These are phyloP conservation scores for Dictyostelium firmibasis DNA, from an alignment of 78 protist species.

Conservation along the genomic window DNA sequence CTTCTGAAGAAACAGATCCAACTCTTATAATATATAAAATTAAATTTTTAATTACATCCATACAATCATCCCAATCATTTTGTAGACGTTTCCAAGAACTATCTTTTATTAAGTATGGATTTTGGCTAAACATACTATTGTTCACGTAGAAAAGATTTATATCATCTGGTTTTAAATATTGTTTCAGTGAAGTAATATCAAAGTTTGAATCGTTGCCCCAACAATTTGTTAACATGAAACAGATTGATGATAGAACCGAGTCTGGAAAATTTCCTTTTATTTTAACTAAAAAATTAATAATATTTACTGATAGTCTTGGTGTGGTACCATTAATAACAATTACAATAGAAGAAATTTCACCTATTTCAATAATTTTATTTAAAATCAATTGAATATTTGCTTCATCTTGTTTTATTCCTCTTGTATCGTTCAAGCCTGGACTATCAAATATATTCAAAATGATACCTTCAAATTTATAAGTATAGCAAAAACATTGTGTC, in stretches of 20 bases:
- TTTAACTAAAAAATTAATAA: background rate
- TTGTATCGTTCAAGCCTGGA: slow-evolving; percentile 24
- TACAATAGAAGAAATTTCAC: background rate
- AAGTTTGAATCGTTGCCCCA: background rate
- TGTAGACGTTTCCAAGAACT: background rate
- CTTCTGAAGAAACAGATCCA: background rate
- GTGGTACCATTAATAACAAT: background rate
- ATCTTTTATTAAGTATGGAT: background rate
- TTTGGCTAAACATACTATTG: background rate
- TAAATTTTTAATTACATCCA: background rate
- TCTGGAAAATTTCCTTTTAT: slow-evolving; percentile 7
- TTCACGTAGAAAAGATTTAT: background rate
- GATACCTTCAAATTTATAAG: background rate
- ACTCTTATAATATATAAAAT: background rate
- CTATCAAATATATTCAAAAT: slow-evolving; percentile 7
- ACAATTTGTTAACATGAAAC: background rate
- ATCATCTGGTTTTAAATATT: background rate
- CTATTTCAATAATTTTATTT: background rate
- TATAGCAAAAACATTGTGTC: background rate
- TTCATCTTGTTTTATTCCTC: slow-evolving; percentile 28
- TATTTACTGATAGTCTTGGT: background rate
- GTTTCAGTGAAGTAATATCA: background rate
- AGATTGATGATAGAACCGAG: background rate
- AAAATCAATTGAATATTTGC: background rate
- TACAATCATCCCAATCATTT: background rate